These are phyloP conservation scores for Boletales sp. DNA, from an alignment of 768 basidiomycete genomes.

Conservation along the genomic window DNA sequence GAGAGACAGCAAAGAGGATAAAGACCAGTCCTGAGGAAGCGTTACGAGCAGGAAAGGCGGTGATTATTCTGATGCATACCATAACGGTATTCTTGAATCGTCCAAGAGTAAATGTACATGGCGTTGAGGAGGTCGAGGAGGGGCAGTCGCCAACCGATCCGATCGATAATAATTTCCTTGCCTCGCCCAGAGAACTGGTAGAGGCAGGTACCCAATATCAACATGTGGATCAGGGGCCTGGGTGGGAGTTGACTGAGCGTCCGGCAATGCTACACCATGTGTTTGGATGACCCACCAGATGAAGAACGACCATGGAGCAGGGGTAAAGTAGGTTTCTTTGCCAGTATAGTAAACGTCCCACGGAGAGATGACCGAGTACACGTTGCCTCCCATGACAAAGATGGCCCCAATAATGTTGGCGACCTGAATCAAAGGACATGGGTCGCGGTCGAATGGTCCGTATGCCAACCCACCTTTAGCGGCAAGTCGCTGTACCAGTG, in stretches of 20 bases:
- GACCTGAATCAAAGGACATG: conserved; percentile 29
- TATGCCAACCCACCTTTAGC: conserved; percentile 44
- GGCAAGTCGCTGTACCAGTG: conserved; percentile 46
- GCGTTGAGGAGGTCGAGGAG: conserved; percentile 62
- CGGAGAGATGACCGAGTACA: conserved; percentile 57
- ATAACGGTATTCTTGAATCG: conserved; percentile 45
- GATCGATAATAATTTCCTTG: conserved; percentile 56
- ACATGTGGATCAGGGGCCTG: conserved; percentile 61
- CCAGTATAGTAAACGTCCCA: conserved; percentile 43
- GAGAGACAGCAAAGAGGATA: conserved; percentile 43
- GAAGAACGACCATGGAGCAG: conserved; percentile 58
- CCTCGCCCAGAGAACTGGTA: conserved; percentile 56
- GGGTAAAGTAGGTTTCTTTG: conserved; percentile 67
- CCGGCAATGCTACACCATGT: background rate
- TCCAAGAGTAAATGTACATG: conserved; percentile 62
- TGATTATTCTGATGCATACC: conserved; percentile 21
- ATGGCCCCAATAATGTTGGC: conserved; percentile 55
- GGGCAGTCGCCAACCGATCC: conserved; percentile 63
- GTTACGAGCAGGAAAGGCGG: background rate
- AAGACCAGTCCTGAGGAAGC: conserved; percentile 34
- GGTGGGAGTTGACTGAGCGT: background rate
- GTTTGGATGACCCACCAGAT: conserved; percentile 43
- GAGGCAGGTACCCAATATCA: conserved; percentile 62
- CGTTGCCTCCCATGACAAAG: conserved; percentile 56
- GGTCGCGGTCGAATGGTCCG: conserved; percentile 1